phyloP scores from a whole-genome alignment of 1,139 yeast species.

The Meyerozyma athensensis region DNA sequence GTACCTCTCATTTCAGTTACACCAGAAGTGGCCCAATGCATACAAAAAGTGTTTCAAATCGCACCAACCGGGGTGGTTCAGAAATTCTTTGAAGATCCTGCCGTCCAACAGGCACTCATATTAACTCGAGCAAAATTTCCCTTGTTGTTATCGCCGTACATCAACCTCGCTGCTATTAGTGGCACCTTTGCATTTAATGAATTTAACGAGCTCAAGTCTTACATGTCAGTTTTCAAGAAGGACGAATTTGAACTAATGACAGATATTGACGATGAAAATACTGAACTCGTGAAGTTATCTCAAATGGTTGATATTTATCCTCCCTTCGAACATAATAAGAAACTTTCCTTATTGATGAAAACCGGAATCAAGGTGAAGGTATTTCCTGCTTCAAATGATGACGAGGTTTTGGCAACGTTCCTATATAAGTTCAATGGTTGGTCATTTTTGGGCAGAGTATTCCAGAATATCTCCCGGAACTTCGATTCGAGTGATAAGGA shows the following conservation, averaged over 20 bases:
- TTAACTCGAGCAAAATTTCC: slow-evolving; percentile 75
- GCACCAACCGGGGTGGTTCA: slow-evolving; percentile 56
- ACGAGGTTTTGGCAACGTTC: slow-evolving; percentile 61
- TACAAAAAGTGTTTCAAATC: slow-evolving; percentile 45
- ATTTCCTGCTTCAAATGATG: slow-evolving; percentile 42
- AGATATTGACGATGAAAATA: slow-evolving; percentile 47
- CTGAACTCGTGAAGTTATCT: slow-evolving; percentile 45
- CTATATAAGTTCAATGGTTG: slow-evolving; percentile 77
- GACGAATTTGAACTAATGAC: slow-evolving; percentile 34
- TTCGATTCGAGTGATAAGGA: slow-evolving; percentile 31
- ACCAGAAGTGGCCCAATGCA: slow-evolving; percentile 48
- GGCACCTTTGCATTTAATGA: slow-evolving; percentile 65
- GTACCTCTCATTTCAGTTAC: slow-evolving; percentile 57
- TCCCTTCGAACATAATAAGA: slow-evolving; percentile 45
- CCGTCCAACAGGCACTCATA: slow-evolving; percentile 51
- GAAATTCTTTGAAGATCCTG: slow-evolving; percentile 52
- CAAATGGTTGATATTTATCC: slow-evolving; percentile 41
- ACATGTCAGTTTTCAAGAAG: slow-evolving; percentile 43
- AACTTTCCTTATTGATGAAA: slow-evolving; percentile 39
- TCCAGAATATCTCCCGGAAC: slow-evolving; percentile 55
- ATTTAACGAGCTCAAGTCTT: slow-evolving; percentile 55
- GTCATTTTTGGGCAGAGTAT: slow-evolving; percentile 73
- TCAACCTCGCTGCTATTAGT: slow-evolving; percentile 58
- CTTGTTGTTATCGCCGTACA: slow-evolving; percentile 55
- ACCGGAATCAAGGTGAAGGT: slow-evolving; percentile 69